Evolutionary conservation across 257 asterid species (phyloP).

Genomic region (Gynochthodes officinalis): DNA sequence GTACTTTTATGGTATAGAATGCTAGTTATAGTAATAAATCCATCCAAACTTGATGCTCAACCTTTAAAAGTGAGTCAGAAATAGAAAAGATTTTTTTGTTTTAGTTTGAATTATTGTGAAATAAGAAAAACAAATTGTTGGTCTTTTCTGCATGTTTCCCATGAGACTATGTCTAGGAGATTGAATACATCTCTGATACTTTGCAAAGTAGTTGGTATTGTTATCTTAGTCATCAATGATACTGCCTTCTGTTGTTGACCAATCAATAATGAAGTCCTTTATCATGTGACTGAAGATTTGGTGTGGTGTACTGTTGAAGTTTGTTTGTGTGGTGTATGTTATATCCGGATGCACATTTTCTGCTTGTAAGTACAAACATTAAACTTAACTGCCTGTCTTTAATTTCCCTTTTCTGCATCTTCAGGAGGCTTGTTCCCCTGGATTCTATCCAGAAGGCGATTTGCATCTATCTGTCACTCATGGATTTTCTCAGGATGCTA

Average conservation of each 20-base stretch:
- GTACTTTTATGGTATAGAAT: neutral
- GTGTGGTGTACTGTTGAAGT: too few relatives aligned
- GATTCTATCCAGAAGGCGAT: conserved; percentile 39
- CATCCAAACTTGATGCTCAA: neutral
- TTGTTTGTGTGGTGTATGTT: neutral
- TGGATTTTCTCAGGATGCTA: conserved; percentile 39
- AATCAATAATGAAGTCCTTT: neutral
- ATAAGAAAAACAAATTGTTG: neutral
- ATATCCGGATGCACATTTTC: neutral
- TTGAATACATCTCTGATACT: neutral
- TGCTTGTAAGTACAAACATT: neutral
- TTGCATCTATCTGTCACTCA: conserved; percentile 22
- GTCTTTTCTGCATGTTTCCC: neutral
- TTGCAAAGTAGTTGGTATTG: neutral
- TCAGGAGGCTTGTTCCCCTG: conserved; percentile 57
- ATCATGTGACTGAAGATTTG: neutral
- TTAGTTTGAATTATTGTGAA: neutral
- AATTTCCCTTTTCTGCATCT: conserved; percentile 23
- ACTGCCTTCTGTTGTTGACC: neutral
- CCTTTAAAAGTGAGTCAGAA: neutral
- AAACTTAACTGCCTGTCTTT: neutral
- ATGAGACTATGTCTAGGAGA: neutral
- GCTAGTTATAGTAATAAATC: neutral
- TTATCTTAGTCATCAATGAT: neutral
- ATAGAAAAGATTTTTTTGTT: neutral